Base-by-base conservation (phyloP, 495 filamentous ascomycete genomes). In the Xylaria flabelliformis region DNA sequence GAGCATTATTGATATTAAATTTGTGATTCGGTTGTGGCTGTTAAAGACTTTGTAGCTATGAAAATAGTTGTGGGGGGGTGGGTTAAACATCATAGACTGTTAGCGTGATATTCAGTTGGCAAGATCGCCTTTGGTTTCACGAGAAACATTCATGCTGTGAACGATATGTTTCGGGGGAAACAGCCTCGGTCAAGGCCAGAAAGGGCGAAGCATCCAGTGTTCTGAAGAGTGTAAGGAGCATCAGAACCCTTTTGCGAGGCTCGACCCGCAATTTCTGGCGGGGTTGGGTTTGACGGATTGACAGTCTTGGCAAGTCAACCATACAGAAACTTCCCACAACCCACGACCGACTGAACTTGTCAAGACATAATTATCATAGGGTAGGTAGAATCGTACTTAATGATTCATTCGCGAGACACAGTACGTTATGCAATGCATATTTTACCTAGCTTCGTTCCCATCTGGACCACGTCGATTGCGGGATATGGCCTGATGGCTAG, bases 401-500 rank as follows among this genome's bases (percentile, higher is more conserved):
- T 26, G 21, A 26, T 53, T 53, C 21, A 53, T 21, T 3, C 50
- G 13, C 50, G 50, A 51, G 50, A 51, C 50, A 51, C 2, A 51
- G 50, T 51, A 24, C 42, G 4, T 17, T 4, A 17, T 51, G 7
- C 9, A 8, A 51, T 51, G 50, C 7, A 26, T 26, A 24, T 10
- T 53, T 26, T 12, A 13, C 21, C 21, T 24, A 53, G 50, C n/a
- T 51, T 24, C 2, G 4, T 53, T 26, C 4, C 2, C 34, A 1
- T 2, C 15, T 19, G 34, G 2, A 17, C 29, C 29, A 8, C 53
- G 29, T 61, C 12, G 58, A 59, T 59, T 59, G 58, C 39, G 58
- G 32, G 34, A 61, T 61, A 61, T 61, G 58, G 58, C 58, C 58
- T 61, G 58, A 61, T 61, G 34, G 34, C 58, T 10, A 42, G 39